Conservation (phyloP, 148 eudicot genomes). For the Cornus kousa region DNA sequence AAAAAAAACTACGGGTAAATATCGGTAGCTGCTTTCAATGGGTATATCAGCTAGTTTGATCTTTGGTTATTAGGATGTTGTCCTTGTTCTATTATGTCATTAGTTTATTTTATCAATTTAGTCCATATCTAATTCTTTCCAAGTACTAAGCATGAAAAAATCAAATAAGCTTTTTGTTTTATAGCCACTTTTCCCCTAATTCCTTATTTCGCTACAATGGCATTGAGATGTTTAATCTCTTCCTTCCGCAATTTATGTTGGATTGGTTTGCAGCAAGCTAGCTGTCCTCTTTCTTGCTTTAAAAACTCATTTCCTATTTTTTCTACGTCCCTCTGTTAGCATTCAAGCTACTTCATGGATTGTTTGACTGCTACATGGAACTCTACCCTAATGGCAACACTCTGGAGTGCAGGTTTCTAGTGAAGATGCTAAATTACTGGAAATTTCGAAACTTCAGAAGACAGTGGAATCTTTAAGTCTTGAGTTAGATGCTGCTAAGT, state of each 20-base stretch:
- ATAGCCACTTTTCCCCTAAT: background rate
- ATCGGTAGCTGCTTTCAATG: background rate
- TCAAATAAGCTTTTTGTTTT: background rate
- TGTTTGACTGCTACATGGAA: background rate
- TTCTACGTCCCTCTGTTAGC: background rate
- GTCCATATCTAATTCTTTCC: background rate
- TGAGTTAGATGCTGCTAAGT: constrained; percentile 79
- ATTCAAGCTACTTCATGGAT: background rate
- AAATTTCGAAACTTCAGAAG: constrained; percentile 70
- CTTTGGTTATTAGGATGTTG: background rate
- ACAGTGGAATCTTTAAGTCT: constrained; percentile 55
- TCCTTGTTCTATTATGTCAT: background rate
- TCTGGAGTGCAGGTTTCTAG: constrained; percentile 64
- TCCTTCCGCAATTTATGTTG: background rate
- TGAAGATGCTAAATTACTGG: constrained; percentile 74
- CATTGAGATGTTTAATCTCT: background rate
- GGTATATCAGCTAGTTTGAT: background rate
- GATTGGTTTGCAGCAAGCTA: background rate
- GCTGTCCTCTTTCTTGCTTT: background rate
- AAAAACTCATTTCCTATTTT: background rate
- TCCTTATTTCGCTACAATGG: background rate
- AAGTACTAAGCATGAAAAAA: background rate
- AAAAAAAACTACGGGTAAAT: constrained; percentile 87
- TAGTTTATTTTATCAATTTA: background rate
- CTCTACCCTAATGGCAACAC: background rate